Conservation (phyloP, 225 moss, liverwort and hornwort species). For the Thuidium tamariscinum region DNA sequence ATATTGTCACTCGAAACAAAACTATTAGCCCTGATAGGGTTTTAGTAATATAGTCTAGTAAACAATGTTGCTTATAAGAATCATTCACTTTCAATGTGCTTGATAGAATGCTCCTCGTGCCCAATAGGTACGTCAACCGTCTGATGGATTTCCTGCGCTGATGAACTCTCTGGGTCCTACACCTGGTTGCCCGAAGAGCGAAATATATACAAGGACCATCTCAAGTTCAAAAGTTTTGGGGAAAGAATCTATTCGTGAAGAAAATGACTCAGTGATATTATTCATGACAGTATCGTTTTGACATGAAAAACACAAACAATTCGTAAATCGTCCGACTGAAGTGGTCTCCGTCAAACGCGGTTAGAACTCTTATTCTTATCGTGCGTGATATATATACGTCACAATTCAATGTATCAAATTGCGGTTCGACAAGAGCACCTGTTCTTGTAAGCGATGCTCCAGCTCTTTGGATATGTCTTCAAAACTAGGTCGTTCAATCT, state of each 20-base stretch:
- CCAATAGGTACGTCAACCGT: background rate
- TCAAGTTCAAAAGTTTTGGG: too few relatives aligned
- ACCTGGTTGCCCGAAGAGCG: background rate
- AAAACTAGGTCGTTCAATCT: background rate
- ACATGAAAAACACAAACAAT: background rate
- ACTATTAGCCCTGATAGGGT: accelerated
- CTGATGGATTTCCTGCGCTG: background rate
- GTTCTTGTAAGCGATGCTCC: background rate
- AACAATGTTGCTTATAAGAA: background rate
- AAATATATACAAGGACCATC: background rate
- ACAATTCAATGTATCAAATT: background rate
- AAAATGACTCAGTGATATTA: background rate
- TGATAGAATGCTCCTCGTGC: too few relatives aligned
- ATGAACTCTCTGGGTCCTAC: background rate
- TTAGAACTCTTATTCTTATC: background rate
- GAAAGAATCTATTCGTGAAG: too few relatives aligned
- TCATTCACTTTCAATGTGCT: too few relatives aligned
- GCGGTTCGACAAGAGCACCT: background rate
- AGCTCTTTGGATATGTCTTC: background rate
- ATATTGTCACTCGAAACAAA: background rate
- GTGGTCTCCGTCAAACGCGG: too few relatives aligned
- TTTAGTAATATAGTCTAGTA: background rate
- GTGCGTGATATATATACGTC: background rate
- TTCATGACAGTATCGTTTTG: background rate
- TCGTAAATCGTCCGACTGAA: background rate